These are phyloP conservation scores for Pelargonium myrrhifolium DNA, from an alignment of 441 rosid species.

Conservation along the genomic window DNA sequence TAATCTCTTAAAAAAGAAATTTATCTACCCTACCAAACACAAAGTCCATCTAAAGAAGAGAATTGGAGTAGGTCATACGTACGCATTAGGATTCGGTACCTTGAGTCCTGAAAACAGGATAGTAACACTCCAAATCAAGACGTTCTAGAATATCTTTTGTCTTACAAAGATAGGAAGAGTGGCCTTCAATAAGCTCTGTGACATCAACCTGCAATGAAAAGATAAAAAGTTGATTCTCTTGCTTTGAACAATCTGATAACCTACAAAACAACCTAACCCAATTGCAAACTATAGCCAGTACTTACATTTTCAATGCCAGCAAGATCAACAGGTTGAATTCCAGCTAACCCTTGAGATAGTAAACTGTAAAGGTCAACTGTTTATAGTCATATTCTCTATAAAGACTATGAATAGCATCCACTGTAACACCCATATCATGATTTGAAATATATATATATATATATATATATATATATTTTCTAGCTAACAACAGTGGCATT, in stretches of 20 bases:
- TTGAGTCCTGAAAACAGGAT: slow-evolving; percentile 29
- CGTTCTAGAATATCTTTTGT: slow-evolving; percentile 41
- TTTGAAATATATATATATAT: too few relatives aligned
- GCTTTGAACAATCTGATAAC: not conserved
- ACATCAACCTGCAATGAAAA: slow-evolving; percentile 38
- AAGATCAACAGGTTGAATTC: slow-evolving; percentile 64
- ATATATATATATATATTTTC: too few relatives aligned
- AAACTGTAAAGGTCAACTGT: slow-evolving; percentile 35
- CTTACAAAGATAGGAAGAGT: slow-evolving; percentile 52
- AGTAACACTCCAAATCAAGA: slow-evolving; percentile 39
- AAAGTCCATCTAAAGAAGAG: too few relatives aligned
- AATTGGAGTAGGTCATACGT: too few relatives aligned
- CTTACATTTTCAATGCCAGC: slow-evolving; percentile 70
- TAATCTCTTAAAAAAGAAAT: too few relatives aligned
- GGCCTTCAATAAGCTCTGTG: slow-evolving; percentile 46
- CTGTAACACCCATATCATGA: too few relatives aligned
- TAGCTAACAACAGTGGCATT: too few relatives aligned
- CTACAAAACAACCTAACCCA: not conserved
- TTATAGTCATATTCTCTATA: not conserved
- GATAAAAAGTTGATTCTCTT: not conserved
- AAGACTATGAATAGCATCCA: too few relatives aligned
- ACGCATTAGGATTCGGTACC: not conserved
- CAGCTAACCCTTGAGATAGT: slow-evolving; percentile 82
- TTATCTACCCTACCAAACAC: too few relatives aligned
- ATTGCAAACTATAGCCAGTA: not conserved